These are phyloP conservation scores for Hawksworthiomyces lignivorus DNA, from an alignment of 2,329 filamentous ascomycete genomes.

Conservation along the genomic window DNA sequence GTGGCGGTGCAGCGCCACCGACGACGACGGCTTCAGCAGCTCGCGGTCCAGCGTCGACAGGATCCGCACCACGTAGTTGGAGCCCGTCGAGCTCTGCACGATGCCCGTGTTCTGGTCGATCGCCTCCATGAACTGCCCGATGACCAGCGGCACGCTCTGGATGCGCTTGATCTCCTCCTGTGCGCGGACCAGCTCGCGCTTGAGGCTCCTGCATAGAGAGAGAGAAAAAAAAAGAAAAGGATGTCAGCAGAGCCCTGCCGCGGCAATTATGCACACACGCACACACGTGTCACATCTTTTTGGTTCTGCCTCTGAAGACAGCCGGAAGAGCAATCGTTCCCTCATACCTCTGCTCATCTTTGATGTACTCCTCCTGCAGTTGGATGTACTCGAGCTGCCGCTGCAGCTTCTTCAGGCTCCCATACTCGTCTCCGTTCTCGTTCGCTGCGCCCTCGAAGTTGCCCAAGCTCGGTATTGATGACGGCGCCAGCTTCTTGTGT, in stretches of 20 bases:
- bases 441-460: constrained; percentile 75
- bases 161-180: constrained; percentile 99
- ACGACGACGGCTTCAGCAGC: constrained; percentile 94
- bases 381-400: constrained; percentile 97
- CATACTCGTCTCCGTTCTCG: constrained; percentile 87
- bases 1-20: constrained; percentile 93
- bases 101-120: constrained; percentile 99
- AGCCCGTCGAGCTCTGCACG: constrained; percentile 95
- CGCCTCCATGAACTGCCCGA: constrained; percentile 99
- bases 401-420: constrained; percentile 91
- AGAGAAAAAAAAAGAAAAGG: not conserved
- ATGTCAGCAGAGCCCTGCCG: no score
- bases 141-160: constrained; percentile 94
- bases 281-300: no score
- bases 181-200: constrained; percentile 91
- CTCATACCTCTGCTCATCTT: constrained; percentile 90
- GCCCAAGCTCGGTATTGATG: constrained; percentile 82
- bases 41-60: constrained; percentile 97
- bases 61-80: constrained; percentile 98
- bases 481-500: constrained; percentile 72
- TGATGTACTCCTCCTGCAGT: constrained; percentile 99
- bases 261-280: no score
- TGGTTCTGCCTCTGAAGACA: no score
- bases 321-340: no score
- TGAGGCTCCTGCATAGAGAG: constrained; percentile 62